These are phyloP conservation scores for Zoysia pacifica DNA, from an alignment of 176 grass and related monocot genomes.

Conservation along the genomic window DNA sequence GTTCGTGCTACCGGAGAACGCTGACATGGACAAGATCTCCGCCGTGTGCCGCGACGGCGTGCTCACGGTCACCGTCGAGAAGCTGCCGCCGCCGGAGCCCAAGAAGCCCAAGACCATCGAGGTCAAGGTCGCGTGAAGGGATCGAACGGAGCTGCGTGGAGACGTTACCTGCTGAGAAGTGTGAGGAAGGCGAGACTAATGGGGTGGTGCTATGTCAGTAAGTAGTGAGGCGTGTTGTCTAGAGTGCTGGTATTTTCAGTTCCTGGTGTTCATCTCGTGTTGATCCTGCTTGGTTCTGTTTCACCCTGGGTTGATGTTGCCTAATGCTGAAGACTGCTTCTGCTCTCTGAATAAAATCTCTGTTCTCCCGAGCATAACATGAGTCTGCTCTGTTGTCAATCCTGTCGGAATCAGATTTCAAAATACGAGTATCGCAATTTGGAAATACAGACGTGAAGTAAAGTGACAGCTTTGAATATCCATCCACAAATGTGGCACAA, in stretches of 20 bases:
- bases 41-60: constrained; percentile 69
- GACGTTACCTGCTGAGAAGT: neutral
- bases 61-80: constrained; percentile 60
- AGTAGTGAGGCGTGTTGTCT: neutral
- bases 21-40: constrained; percentile 62
- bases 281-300: neutral
- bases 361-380: neutral
- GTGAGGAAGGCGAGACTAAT: neutral
- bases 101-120: constrained; percentile 90
- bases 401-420: neutral
- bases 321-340: neutral
- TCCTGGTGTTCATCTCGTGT: neutral
- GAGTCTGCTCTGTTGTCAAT: too few species aligned
- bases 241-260: neutral
- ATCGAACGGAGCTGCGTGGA: neutral
- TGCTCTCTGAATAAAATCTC: constrained; percentile 1
- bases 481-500: too few species aligned
- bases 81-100: constrained; percentile 74
- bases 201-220: neutral
- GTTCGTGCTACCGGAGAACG: constrained; percentile 68
- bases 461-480: too few species aligned
- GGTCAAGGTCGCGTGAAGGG: constrained; percentile 58
- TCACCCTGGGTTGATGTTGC: neutral
- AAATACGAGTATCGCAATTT: neutral
- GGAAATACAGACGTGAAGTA: neutral